Evolutionary conservation across 2,329 filamentous ascomycete species (phyloP).

Genomic region (Aspergillus luchuensis): DNA sequence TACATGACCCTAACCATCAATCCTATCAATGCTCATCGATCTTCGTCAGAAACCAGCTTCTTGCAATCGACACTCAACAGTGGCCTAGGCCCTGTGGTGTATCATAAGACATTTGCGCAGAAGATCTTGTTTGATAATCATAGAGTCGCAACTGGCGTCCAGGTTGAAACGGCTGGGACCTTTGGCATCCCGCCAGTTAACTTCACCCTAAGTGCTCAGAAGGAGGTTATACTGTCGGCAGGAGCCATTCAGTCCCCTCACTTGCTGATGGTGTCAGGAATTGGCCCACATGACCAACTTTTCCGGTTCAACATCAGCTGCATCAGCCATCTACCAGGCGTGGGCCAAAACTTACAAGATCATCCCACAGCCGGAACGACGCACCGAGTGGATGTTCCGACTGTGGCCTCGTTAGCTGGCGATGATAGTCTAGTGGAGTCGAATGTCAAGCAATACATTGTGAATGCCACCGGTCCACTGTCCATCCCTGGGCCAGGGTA

Average conservation of each 20-base stretch:
- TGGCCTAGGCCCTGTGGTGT: constrained; percentile 42
- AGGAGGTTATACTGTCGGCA: constrained; percentile 54
- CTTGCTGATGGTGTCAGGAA: constrained; percentile 55
- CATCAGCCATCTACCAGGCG: constrained; percentile 34
- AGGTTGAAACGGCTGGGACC: constrained; percentile 42
- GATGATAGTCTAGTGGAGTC: constrained; percentile 25
- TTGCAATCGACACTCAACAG: constrained; percentile 24
- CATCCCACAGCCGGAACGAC: constrained; percentile 34
- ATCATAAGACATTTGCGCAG: constrained; percentile 47
- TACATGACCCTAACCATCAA: constrained; percentile 37
- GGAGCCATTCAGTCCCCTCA: constrained; percentile 59
- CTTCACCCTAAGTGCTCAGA: constrained; percentile 50
- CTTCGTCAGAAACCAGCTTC: constrained; percentile 16
- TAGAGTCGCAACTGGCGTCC: constrained; percentile 49
- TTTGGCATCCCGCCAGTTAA: constrained; percentile 39
- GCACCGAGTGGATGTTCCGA: constrained; percentile 37
- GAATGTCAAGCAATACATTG: constrained; percentile 26
- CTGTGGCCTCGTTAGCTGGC: constrained; percentile 26
- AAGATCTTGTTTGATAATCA: constrained; percentile 55
- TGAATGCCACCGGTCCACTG: constrained; percentile 28
- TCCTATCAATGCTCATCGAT: constrained; percentile 26
- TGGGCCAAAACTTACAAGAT: constrained; percentile 43
- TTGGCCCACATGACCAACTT: constrained; percentile 44
- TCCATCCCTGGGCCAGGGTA: constrained; percentile 27
- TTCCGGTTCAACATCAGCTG: constrained; percentile 28